phyloP scores from a whole-genome alignment of 2,329 filamentous ascomycete genomes.

The Colletotrichum abscissum region DNA sequence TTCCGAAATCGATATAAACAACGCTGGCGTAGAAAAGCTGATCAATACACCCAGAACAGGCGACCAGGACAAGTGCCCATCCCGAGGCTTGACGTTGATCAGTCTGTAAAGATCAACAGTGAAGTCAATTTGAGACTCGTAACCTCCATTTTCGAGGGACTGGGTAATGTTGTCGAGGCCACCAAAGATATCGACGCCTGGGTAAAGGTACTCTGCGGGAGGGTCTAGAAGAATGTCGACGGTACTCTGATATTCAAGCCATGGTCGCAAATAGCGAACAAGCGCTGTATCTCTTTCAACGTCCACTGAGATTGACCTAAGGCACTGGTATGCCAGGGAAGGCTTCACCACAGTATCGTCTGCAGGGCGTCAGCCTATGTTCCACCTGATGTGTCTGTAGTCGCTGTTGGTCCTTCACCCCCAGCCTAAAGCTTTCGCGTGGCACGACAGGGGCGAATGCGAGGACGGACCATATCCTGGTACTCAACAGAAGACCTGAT shows the following conservation, averaged over 20 bases:
- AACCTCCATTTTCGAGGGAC: constrained; percentile 27
- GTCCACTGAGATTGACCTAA: constrained; percentile 36
- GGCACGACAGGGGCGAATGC: too few relatives aligned
- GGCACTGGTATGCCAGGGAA: constrained; percentile 36
- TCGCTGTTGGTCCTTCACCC: too few relatives aligned
- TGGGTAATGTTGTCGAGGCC: constrained; percentile 36
- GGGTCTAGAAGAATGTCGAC: constrained; percentile 36
- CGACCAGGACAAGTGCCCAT: constrained; percentile 34
- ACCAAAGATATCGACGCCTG: constrained; percentile 37
- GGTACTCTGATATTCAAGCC: constrained; percentile 38
- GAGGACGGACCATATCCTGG: too few relatives aligned
- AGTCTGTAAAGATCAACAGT: constrained; percentile 36
- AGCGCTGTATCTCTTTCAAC: constrained; percentile 29
- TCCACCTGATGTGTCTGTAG: too few relatives aligned
- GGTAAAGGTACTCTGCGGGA: constrained; percentile 37
- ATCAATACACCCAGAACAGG: constrained; percentile 29
- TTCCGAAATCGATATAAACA: constrained; percentile 36
- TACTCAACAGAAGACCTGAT: too few relatives aligned
- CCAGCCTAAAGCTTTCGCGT: too few relatives aligned
- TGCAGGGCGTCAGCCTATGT: not conserved
- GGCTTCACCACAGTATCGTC: constrained; percentile 26
- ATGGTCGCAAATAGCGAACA: constrained; percentile 36
- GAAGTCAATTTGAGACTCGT: constrained; percentile 37
- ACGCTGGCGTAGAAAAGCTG: constrained; percentile 16
- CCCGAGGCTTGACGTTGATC: constrained; percentile 29